phyloP scores from a whole-genome alignment of 306 rosid species.

The Echinosophora koreensis region DNA sequence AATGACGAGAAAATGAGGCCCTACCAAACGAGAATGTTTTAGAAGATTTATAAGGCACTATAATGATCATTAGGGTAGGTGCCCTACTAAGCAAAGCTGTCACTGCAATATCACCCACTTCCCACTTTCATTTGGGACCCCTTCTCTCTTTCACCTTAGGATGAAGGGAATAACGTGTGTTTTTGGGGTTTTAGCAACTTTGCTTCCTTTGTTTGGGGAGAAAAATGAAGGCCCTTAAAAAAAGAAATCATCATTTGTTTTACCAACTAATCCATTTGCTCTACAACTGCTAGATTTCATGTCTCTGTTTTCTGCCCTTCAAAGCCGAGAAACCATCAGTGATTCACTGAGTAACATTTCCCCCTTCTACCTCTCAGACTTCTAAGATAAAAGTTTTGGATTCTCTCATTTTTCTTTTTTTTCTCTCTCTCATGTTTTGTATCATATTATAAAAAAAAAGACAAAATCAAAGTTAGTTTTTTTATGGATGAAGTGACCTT shows the following conservation, averaged over 20 bases:
- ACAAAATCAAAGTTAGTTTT: too few relatives aligned
- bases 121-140: constrained; percentile 51
- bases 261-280: constrained; percentile 55
- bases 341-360: neutral
- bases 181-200: constrained; percentile 20
- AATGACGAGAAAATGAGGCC: constrained; percentile 48
- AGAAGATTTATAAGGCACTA: constrained; percentile 50
- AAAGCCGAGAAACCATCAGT: neutral
- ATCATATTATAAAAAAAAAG: too few relatives aligned
- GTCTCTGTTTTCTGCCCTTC: constrained; percentile 43
- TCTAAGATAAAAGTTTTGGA: too few relatives aligned
- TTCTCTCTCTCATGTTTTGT: too few relatives aligned
- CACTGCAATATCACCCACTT: constrained; percentile 49
- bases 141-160: constrained; percentile 39
- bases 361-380: constrained; percentile 9
- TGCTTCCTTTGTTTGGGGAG: constrained; percentile 40
- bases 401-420: too few relatives aligned
- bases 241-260: constrained; percentile 44
- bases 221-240: constrained; percentile 14
- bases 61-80: constrained; percentile 51
- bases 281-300: constrained; percentile 46
- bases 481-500: too few relatives aligned
- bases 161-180: constrained; percentile 21
- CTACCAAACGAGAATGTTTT: constrained; percentile 52
- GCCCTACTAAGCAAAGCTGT: constrained; percentile 54